Evolutionary conservation across 805 yeast species (phyloP).

Genomic region (Metschnikowia lunata): DNA sequence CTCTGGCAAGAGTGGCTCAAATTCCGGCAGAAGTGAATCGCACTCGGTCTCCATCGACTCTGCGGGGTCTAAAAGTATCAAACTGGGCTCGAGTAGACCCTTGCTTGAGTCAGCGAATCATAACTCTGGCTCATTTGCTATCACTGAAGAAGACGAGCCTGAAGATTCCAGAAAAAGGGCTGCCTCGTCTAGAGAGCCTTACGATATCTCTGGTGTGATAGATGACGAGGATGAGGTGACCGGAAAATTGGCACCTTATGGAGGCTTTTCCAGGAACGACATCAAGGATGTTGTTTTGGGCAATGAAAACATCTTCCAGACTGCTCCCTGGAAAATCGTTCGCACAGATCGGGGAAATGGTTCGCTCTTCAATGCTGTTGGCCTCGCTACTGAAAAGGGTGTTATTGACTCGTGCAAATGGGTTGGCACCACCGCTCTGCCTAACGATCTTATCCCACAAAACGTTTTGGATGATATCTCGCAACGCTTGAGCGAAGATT

Average conservation of each 20-base stretch:
- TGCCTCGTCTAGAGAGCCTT: constrained; percentile 12
- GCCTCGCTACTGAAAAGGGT: constrained; percentile 43
- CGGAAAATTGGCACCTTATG: constrained; percentile 54
- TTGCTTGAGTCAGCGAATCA: constrained; percentile 19
- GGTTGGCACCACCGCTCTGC: constrained; percentile 93
- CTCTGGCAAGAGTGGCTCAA: constrained; percentile 9
- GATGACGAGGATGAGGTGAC: constrained; percentile 14
- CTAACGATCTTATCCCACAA: constrained; percentile 74
- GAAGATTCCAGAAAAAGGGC: constrained; percentile 3
- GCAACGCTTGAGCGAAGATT: constrained; percentile 41
- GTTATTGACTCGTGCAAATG: constrained; percentile 46
- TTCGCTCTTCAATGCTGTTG: constrained; percentile 80
- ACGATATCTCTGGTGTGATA: constrained; percentile 9
- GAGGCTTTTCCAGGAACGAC: constrained; percentile 68
- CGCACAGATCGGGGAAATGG: constrained; percentile 78
- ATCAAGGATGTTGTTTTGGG: constrained; percentile 42
- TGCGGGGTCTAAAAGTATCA: constrained; percentile 1
- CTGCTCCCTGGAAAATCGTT: constrained; percentile 71
- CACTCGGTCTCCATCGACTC: not conserved
- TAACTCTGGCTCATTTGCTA: constrained; percentile 26
- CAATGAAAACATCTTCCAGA: constrained; percentile 45
- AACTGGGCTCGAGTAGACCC: constrained; percentile 8
- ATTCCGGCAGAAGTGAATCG: constrained; percentile 5
- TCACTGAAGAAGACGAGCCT: constrained; percentile 28
- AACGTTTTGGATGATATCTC: constrained; percentile 53